Evolutionary conservation across 2,329 filamentous ascomycete species (phyloP).

Genomic region (Colletotrichum higginsianum): DNA sequence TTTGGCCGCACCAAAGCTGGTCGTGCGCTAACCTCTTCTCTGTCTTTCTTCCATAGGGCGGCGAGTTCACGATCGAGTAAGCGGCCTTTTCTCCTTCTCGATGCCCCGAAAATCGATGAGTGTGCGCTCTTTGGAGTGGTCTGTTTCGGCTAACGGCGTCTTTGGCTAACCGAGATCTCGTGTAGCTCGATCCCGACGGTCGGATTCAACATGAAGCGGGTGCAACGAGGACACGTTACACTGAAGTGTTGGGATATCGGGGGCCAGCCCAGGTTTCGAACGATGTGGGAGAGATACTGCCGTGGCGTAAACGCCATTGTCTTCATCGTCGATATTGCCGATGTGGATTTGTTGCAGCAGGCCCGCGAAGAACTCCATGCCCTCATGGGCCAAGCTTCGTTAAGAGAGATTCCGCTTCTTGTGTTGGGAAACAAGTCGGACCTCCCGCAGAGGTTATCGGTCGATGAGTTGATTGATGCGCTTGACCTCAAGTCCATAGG

Average conservation of each 20-base stretch:
- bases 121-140: conserved; percentile 10
- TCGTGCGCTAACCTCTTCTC: conserved; percentile 53
- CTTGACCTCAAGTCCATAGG: conserved; percentile 91
- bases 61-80: conserved; percentile 99
- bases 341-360: conserved; percentile 82
- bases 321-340: conserved; percentile 97
- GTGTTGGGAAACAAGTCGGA: conserved; percentile 99
- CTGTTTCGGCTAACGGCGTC: conserved; percentile 25
- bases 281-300: conserved; percentile 99
- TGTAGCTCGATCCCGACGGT: conserved; percentile 96
- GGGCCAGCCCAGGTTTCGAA: conserved; percentile 94
- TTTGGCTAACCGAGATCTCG: conserved; percentile 48
- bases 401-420: conserved; percentile 91
- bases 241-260: conserved; percentile 99
- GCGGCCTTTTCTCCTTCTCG: conserved; percentile 56
- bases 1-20: conserved; percentile 31
- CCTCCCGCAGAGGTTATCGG: conserved; percentile 88
- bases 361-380: conserved; percentile 94
- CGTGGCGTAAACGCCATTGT: conserved; percentile 97
- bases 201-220: conserved; percentile 98
- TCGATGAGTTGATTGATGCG: conserved; percentile 95
- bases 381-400: conserved; percentile 85
- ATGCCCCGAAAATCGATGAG: background rate
- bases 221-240: conserved; percentile 98
- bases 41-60: conserved; percentile 73